These are phyloP conservation scores for Aspergillus sp. DNA, from an alignment of 2,329 filamentous ascomycete species.

Conservation along the genomic window DNA sequence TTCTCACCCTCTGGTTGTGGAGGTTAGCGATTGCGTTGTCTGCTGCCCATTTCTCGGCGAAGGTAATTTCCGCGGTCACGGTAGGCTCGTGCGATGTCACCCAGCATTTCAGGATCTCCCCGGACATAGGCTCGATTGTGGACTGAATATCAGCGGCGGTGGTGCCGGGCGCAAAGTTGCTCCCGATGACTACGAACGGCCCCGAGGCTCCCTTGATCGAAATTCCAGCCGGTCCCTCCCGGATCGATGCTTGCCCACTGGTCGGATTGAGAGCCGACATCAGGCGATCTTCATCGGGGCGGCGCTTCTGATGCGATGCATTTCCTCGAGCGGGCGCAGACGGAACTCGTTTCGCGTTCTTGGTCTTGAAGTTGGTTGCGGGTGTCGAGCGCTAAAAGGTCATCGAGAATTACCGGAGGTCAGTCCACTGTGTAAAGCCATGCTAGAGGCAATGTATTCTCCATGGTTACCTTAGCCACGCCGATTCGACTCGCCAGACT, in stretches of 20 bases:
- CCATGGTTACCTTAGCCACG: conserved; percentile 52
- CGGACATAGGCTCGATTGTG: conserved; percentile 55
- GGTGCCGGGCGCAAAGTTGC: conserved; percentile 66
- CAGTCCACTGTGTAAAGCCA: conserved; percentile 1
- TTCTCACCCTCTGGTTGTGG: conserved; percentile 60
- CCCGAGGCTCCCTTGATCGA: conserved; percentile 57
- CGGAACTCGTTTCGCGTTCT: conserved; percentile 38
- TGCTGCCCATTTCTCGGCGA: conserved; percentile 54
- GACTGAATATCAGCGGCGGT: conserved; percentile 65
- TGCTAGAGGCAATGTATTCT: background rate
- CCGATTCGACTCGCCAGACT: conserved; percentile 61
- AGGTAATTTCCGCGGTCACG: conserved; percentile 62
- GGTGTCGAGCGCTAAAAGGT: conserved; percentile 41
- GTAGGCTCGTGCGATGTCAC: conserved; percentile 54
- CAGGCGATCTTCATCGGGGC: conserved; percentile 34
- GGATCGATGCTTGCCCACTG: conserved; percentile 31
- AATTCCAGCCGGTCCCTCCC: conserved; percentile 41
- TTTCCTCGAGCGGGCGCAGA: conserved; percentile 17
- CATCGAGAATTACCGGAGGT: conserved; percentile 1
- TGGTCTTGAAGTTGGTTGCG: conserved; percentile 34
- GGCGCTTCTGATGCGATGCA: conserved; percentile 29
- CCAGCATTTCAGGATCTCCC: conserved; percentile 54
- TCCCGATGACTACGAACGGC: conserved; percentile 58
- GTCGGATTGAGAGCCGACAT: conserved; percentile 30
- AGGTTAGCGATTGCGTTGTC: conserved; percentile 62